Evolutionary conservation across 495 filamentous ascomycete genomes (phyloP).

Genomic region (Neurospora sp.): DNA sequence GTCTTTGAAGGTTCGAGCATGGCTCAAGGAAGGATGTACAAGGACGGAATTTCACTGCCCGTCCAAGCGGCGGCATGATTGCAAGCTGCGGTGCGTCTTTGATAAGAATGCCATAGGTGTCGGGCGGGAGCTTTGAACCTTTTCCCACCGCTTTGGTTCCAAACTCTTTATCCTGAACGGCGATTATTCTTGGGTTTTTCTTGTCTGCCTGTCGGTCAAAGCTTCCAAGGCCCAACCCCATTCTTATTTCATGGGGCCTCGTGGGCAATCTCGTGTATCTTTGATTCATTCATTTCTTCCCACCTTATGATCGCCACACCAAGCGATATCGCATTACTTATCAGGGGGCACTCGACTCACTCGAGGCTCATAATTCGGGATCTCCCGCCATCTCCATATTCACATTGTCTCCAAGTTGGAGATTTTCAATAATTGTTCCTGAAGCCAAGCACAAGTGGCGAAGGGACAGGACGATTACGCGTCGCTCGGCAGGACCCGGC

Average conservation of each 20-base stretch:
- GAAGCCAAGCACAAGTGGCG: neutral
- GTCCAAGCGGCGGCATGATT: neutral
- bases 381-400: neutral
- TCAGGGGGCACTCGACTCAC: neutral
- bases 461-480: neutral
- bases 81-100: neutral
- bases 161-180: neutral
- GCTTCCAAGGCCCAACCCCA: neutral
- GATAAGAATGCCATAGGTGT: neutral
- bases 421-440: neutral
- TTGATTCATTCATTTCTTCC: neutral
- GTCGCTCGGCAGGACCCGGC: neutral
- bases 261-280: neutral
- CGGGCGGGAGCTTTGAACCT: neutral
- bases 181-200: neutral
- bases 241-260: neutral
- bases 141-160: neutral
- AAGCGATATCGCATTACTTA: neutral
- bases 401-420: neutral
- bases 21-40: neutral
- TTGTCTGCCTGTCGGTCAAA: neutral
- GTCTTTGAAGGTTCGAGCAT: neutral
- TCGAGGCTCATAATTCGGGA: neutral
- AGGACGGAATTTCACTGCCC: conserved; percentile 1
- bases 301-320: neutral